Evolutionary conservation across 805 yeast species (phyloP), one percentile per base, ranked within the genome.

Genomic region (Vanderwaltozyma verrucispora): DNA sequence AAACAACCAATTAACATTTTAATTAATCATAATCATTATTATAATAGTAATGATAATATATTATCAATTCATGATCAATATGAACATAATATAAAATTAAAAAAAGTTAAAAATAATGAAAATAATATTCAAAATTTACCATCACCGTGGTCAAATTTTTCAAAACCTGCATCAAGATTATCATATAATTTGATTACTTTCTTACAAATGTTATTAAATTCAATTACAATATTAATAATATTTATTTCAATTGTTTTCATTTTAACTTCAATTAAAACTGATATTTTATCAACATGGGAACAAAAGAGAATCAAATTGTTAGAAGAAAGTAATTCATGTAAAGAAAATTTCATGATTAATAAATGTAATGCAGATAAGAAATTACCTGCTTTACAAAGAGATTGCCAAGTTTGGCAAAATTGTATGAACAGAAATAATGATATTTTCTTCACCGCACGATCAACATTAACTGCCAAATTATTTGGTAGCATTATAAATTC

Each of bases 171-270:
- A 15, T 74, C 71, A 23, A 68, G 67, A 40, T 56, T 65, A 0
- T 74, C 81, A 6, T 80, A 80, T 49, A 51, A 74, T 21, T 50
- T 78, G 9, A 68, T 79, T 9, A 74, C 87, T 12, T 77, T 79
- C 46, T 52, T 79, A 25, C 88, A 80, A 54, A 47, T 78, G 8
- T 33, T 66, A 2, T 50, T 74, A 41, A 80, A 80, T 49, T 53
- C 68, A 2, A 39, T 65, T 2, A 71, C 77, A 0, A 60, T 72
- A 1, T 41, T 63, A 8, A 69, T 70, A 32, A 68, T 68, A 0
- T 47, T 69, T 6, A 67, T 70, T 29, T 46, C 77, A 23, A 49
- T 69, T 2, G 64, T 65, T 33, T 51, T 63, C 3, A 60, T 72
- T 19, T 54, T 77, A 7, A 59, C 54, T 25, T 65, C 81, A 0